Evolutionary conservation across 1,139 yeast species (phyloP).

Genomic region (Eremothecium coryli): DNA sequence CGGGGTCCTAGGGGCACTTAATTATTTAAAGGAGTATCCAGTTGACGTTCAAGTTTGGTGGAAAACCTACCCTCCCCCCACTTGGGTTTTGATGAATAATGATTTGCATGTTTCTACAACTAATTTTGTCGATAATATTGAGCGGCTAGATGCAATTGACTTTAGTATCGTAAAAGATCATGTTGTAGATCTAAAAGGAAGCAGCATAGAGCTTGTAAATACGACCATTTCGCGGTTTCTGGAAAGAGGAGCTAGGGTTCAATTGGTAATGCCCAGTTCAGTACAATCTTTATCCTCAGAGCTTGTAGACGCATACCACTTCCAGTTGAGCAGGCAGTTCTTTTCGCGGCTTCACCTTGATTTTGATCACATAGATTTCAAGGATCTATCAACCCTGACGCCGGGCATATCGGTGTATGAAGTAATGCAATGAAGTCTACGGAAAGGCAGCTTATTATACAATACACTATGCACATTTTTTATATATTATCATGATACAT

Average conservation of each 20-base stretch:
- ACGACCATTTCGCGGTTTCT: constrained; percentile 20
- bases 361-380: constrained; percentile 57
- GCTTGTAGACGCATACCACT: constrained; percentile 8
- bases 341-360: constrained; percentile 45
- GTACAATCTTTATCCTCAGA: constrained; percentile 28
- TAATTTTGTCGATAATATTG: constrained; percentile 18
- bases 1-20: constrained; percentile 68
- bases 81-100: constrained; percentile 60
- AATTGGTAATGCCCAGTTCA: constrained; percentile 44
- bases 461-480: constrained; percentile 8
- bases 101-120: constrained; percentile 25
- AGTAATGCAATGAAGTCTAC: constrained; percentile 12
- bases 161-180: constrained; percentile 18
- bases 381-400: constrained; percentile 36
- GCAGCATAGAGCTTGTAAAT: constrained; percentile 23
- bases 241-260: constrained; percentile 19
- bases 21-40: constrained; percentile 23
- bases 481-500: constrained; percentile 8
- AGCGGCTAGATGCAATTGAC: constrained; percentile 15
- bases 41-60: constrained; percentile 60
- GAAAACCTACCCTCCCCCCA: constrained; percentile 91
- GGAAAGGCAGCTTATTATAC: constrained; percentile 7
- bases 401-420: constrained; percentile 43
- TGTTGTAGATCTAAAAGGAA: constrained; percentile 35
- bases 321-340: constrained; percentile 35